Evolutionary conservation across 2,329 filamentous ascomycete species (phyloP).

Genomic region (Fusarium buxicola): DNA sequence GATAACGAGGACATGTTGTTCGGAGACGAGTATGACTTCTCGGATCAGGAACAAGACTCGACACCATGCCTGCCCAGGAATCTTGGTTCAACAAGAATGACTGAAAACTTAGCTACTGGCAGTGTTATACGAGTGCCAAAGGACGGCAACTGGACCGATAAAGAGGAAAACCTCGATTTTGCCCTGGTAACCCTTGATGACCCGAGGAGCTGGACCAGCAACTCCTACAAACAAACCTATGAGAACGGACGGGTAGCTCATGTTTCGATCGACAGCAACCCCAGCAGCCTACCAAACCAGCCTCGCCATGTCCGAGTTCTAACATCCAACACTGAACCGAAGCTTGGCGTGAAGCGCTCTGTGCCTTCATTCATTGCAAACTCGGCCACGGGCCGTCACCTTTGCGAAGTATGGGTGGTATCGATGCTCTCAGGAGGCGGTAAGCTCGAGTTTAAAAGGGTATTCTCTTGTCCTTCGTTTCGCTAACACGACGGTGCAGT

Average conservation of each 20-base stretch:
- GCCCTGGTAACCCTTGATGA: background rate
- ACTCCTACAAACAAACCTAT: background rate
- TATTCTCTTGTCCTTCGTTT: too few species aligned
- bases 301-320: background rate
- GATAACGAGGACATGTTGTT: background rate
- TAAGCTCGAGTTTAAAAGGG: background rate
- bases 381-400: background rate
- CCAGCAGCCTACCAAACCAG: background rate
- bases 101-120: background rate
- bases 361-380: background rate
- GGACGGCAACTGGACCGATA: background rate
- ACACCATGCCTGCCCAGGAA: background rate
- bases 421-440: background rate
- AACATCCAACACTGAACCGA: background rate
- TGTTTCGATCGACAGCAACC: background rate
- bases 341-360: background rate
- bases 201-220: background rate
- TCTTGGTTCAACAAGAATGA: background rate
- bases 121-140: background rate
- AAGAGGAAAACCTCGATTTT: background rate
- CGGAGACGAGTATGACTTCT: background rate
- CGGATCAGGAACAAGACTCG: background rate
- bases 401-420: background rate
- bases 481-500: background rate
- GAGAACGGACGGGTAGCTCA: background rate